These are phyloP conservation scores for Penicillium angulare DNA, from an alignment of 495 filamentous ascomycete species.

Conservation along the genomic window DNA sequence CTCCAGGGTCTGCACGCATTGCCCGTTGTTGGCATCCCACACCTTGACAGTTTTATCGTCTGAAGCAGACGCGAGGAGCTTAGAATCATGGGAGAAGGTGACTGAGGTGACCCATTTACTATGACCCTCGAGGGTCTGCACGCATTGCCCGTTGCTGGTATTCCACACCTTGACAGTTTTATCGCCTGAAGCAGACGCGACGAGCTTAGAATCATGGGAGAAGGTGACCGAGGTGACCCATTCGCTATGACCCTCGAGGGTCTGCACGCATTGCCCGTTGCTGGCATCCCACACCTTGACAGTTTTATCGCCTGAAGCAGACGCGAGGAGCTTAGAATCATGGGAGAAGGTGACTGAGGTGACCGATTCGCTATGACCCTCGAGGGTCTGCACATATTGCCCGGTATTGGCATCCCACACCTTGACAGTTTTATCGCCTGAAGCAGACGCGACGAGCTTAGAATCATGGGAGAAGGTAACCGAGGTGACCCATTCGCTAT, in stretches of 20 bases:
- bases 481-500: too few species aligned
- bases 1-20: conserved; percentile 25
- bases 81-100: conserved; percentile 7
- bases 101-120: neutral
- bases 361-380: neutral
- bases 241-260: conserved; percentile 24
- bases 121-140: neutral
- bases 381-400: conserved; percentile 4
- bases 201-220: conserved; percentile 16
- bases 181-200: conserved; percentile 25
- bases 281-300: conserved; percentile 26
- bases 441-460: conserved; percentile 4
- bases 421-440: too few species aligned
- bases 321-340: conserved; percentile 21
- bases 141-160: conserved; percentile 8
- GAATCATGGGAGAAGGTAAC: too few species aligned
- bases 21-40: conserved; percentile 22
- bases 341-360: neutral
- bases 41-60: conserved; percentile 17
- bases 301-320: conserved; percentile 11
- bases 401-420: too few species aligned
- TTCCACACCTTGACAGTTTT: conserved; percentile 31
- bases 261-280: conserved; percentile 22
- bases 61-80: conserved; percentile 21
- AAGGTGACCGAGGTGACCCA: conserved; percentile 14